Evolutionary conservation across 208 protist genomes (phyloP), one percentile per base, ranked within the genome.

Genomic region (Leishmania major): DNA sequence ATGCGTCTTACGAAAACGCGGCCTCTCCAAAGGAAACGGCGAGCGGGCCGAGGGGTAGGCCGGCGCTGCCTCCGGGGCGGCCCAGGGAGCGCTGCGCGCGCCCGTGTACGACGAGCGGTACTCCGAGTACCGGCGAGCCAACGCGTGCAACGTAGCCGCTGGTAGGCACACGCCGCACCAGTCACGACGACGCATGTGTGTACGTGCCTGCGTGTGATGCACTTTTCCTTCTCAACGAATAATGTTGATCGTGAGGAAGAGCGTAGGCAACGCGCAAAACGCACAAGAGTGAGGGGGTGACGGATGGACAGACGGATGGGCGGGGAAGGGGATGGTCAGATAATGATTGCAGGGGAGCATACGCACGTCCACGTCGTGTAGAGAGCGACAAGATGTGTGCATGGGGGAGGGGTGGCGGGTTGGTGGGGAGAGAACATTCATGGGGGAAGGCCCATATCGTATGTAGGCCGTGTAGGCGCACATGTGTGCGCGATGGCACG

Each of bases 1-100:
- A 88, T 94, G 91, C 53, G 94, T 96, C 88, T 95, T 95, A 71
- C 94, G 92, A 77, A 97, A 90, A 35, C 80, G 78, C 2, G 94
- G 94, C 62, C 67, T 75, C 19, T 76, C 69, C 28, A 91, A 87
- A 5, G 91, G 92, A 51, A 92, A 91, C 64, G 79, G 82, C 10
- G 90, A 89, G 71, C 87, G 85, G 25, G 90, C 78, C 3, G 82
- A 59, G 0, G 94, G 94, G 77, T 97, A 96, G 60, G 51, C 64
- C 70, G 93, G 91, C 7, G 53, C 55, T 53, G 77, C 60, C 35
- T 86, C 89, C 1, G 90, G 77, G 0, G 87, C 69, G 22, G 85
- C 75, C 90, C 86, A 92, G 62, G 85, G 75, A 13, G 84, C n/a
- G 28, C 17, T 73, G 60, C 77, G 71, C n/a, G 78, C 84, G 69